These are phyloP conservation scores for Glycine tomentella DNA, from an alignment of 306 rosid genomes.

Conservation along the genomic window DNA sequence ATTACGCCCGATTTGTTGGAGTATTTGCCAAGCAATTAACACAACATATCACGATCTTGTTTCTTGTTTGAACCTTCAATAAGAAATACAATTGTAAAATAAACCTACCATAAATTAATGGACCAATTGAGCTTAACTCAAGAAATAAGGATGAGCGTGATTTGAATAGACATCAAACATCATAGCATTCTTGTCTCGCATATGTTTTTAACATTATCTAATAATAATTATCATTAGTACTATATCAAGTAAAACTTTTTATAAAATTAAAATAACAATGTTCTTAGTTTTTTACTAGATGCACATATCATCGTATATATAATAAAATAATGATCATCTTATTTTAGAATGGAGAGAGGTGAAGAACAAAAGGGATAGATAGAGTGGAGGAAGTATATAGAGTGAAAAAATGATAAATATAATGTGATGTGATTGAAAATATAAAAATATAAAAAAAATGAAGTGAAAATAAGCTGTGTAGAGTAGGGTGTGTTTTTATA, in stretches of 20 bases:
- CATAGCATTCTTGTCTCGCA: not conserved
- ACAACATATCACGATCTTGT: not conserved
- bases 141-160: not conserved
- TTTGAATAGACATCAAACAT: not conserved
- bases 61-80: not conserved
- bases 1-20: not conserved
- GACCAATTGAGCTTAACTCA: not conserved
- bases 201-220: not conserved
- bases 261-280: too few relatives aligned
- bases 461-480: too few relatives aligned
- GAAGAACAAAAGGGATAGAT: too few relatives aligned
- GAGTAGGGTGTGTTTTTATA: too few relatives aligned
- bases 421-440: too few relatives aligned
- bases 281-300: too few relatives aligned
- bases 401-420: too few relatives aligned
- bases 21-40: not conserved
- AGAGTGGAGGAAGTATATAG: too few relatives aligned
- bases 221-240: not conserved
- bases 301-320: too few relatives aligned
- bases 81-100: not conserved
- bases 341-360: too few relatives aligned
- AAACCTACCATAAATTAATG: not conserved
- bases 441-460: too few relatives aligned
- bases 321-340: too few relatives aligned
- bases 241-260: not conserved